phyloP scores from a whole-genome alignment of 106 monocot species.

The Dendrobium catenatum region DNA sequence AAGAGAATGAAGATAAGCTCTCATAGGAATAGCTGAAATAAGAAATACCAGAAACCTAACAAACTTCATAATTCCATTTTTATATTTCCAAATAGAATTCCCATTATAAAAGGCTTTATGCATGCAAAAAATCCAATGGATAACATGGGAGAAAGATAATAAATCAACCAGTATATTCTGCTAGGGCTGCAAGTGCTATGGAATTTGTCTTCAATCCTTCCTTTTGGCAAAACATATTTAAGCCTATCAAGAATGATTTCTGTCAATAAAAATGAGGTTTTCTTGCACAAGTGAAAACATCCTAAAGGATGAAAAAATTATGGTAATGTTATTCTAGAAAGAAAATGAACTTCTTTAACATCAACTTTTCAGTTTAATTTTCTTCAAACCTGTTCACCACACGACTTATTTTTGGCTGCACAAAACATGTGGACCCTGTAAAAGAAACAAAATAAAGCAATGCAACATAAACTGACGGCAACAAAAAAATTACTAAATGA shows the following conservation, averaged over 20 bases:
- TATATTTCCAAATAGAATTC: too few species aligned
- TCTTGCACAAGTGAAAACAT: not conserved
- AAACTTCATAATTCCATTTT: too few species aligned
- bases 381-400: constrained; percentile 80
- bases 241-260: constrained; percentile 38
- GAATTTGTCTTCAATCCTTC: constrained; percentile 76
- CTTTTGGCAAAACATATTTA: constrained; percentile 75
- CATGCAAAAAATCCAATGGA: not conserved
- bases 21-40: not conserved
- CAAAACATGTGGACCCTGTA: constrained; percentile 87
- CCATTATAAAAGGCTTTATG: too few species aligned
- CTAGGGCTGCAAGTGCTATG: constrained; percentile 75
- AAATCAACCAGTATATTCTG: constrained; percentile 69
- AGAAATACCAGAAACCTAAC: too few species aligned
- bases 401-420: constrained; percentile 75
- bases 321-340: not conserved
- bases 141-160: not conserved
- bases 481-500: not conserved
- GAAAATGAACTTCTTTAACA: not conserved
- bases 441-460: constrained; percentile 13
- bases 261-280: not conserved
- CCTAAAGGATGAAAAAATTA: not conserved
- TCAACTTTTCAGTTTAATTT: not conserved
- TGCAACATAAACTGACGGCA: not conserved
- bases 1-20: not conserved